A percentile compares a stretch with the other conserved stretches of the same genome.
These are phyloP conservation scores for Chytriomyces confervae DNA, from an alignment of 192 early-diverging fungal genomes.

Conservation along the genomic window DNA sequence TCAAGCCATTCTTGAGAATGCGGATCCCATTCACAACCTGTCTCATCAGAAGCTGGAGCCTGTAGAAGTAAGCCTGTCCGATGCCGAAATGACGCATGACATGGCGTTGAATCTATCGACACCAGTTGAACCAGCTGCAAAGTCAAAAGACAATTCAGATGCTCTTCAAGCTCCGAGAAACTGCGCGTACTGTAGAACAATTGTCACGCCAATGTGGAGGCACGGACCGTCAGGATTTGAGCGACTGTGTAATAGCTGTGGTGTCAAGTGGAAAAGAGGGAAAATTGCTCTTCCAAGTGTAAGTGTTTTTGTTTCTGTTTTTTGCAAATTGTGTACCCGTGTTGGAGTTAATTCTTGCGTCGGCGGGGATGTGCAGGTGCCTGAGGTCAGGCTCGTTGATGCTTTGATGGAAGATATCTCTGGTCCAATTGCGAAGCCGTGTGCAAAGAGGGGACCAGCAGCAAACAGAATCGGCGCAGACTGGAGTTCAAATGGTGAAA, in stretches of 20 bases:
- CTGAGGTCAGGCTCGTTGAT: background rate
- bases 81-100: no score
- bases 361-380: background rate
- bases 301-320: background rate
- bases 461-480: no score
- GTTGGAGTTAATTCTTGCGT: background rate
- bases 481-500: background rate
- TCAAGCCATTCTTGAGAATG: no score
- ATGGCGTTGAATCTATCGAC: no score
- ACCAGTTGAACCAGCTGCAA: no score
- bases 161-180: background rate
- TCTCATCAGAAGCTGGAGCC: no score
- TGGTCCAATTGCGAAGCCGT: no score
- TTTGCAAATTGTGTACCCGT: background rate
- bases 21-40: no score
- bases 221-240: conserved; percentile 45
- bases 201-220: conserved; percentile 49
- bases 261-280: conserved; percentile 52
- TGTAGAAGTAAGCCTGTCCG: no score
- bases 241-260: conserved; percentile 50
- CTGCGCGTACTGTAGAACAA: conserved; percentile 42
- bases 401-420: background rate
- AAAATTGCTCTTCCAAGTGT: conserved; percentile 12
- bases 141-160: no score
- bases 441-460: no score